A percentile compares a stretch with the other conserved stretches of the same genome.
These are phyloP conservation scores for Plasmopara viticola DNA, from an alignment of 352 stramenopile genomes.

Conservation along the genomic window DNA sequence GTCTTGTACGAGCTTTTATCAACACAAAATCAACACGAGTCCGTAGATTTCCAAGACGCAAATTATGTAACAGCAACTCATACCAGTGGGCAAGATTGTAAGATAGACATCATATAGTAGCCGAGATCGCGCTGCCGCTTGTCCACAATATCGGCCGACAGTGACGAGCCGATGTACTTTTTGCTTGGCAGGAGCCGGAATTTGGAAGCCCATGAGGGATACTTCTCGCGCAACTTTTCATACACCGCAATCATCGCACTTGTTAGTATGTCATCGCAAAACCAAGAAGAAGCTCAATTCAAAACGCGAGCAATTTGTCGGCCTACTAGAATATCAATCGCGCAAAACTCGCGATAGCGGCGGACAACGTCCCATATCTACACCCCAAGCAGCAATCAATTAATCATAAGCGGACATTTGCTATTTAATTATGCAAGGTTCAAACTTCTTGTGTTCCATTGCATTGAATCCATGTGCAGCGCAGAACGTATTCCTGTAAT, in stretches of 20 bases:
- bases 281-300: neutral
- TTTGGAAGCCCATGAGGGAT: conserved; percentile 59
- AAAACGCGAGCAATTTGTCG: neutral
- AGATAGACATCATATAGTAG: conserved; percentile 81
- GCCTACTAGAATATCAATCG: conserved; percentile 76
- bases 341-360: conserved; percentile 81
- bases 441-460: conserved; percentile 41
- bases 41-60: neutral
- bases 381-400: conserved; percentile 2
- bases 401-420: neutral
- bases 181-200: conserved; percentile 81
- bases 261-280: conserved; percentile 1
- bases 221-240: conserved; percentile 75
- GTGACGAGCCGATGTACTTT: conserved; percentile 81
- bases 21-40: conserved; percentile 1
- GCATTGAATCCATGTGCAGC: conserved; percentile 62
- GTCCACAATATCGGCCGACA: conserved; percentile 82
- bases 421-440: neutral
- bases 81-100: conserved; percentile 74
- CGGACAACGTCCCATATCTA: conserved; percentile 81
- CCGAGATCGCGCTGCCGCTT: conserved; percentile 82
- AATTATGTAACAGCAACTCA: neutral
- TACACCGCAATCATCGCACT: conserved; percentile 3
- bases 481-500: conserved; percentile 76
- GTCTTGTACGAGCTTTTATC: conserved; percentile 61